Percentiles rank a stretch among this genome's conserved stretches.
Conservation (phyloP, 305 asterid species). For the Withania somnifera region DNA sequence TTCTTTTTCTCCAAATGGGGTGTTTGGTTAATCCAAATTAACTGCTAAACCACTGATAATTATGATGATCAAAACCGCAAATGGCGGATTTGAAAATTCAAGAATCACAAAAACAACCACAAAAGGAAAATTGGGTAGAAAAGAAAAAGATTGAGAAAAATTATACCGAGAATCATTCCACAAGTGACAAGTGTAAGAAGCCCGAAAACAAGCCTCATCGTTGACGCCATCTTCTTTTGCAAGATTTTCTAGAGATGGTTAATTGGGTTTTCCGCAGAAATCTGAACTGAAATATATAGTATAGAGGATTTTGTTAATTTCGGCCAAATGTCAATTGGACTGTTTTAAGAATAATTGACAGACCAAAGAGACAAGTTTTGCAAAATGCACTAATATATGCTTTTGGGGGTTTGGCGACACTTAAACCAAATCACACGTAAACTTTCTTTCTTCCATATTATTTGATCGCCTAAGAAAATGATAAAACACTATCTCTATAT, state of each 20-base stretch:
- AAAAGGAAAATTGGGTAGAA: not conserved
- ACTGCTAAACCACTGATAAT: not conserved
- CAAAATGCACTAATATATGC: not conserved
- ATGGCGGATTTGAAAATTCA: not conserved
- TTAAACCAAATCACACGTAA: too few species aligned
- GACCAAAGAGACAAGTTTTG: not conserved
- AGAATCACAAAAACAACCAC: not conserved
- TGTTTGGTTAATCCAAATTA: not conserved
- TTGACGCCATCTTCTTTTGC: conserved; percentile 11
- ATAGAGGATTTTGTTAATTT: not conserved
- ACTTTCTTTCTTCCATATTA: too few species aligned
- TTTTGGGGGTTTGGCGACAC: too few species aligned
- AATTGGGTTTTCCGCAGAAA: not conserved
- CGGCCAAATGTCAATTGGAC: not conserved
- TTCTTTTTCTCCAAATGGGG: not conserved
- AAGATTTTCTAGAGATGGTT: not conserved
- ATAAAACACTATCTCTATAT: too few species aligned
- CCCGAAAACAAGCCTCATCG: conserved; percentile 30
- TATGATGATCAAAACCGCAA: not conserved
- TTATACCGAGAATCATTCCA: conserved; percentile 66
- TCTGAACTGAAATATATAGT: conserved; percentile 2
- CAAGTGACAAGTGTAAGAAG: conserved; percentile 57
- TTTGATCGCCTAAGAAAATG: too few species aligned
- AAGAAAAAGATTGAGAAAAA: not conserved
- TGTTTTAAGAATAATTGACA: not conserved